Percentiles rank a stretch among this genome's conserved stretches.
These are phyloP conservation scores for Beauveria scarabaeidicola DNA, from an alignment of 2,329 filamentous ascomycete species.

Conservation along the genomic window DNA sequence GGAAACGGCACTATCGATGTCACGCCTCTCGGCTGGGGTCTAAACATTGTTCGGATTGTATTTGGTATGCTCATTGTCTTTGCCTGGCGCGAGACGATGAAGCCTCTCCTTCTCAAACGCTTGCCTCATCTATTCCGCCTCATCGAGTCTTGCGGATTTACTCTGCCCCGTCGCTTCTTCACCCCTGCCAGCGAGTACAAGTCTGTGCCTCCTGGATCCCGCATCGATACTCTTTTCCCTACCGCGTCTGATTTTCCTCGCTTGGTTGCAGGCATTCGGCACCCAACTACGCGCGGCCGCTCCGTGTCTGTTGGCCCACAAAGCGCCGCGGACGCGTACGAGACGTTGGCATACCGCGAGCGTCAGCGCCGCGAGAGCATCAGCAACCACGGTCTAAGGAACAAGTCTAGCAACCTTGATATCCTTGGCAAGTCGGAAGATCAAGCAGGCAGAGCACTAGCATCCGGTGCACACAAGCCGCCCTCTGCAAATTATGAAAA, in stretches of 20 bases:
- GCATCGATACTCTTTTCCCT: slow-evolving; percentile 78
- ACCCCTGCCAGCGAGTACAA: slow-evolving; percentile 84
- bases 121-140: slow-evolving; percentile 83
- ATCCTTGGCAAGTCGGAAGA: slow-evolving; percentile 30
- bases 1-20: slow-evolving; percentile 54
- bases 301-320: slow-evolving; percentile 89
- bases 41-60: slow-evolving; percentile 58
- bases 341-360: slow-evolving; percentile 86
- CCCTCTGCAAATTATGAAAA: slow-evolving; percentile 57
- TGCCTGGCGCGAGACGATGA: slow-evolving; percentile 82
- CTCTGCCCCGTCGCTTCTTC: slow-evolving; percentile 83
- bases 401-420: slow-evolving; percentile 35
- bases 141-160: slow-evolving; percentile 70
- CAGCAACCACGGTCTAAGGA: slow-evolving; percentile 37
- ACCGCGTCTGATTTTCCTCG: slow-evolving; percentile 79
- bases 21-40: slow-evolving; percentile 54
- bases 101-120: slow-evolving; percentile 66
- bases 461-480: slow-evolving; percentile 37
- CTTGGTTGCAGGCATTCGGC: slow-evolving; percentile 72
- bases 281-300: slow-evolving; percentile 60
- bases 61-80: slow-evolving; percentile 80
- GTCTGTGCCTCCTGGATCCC: slow-evolving; percentile 61
- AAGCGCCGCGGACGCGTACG: slow-evolving; percentile 92
- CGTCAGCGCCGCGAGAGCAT: slow-evolving; percentile 47
- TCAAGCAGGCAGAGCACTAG: slow-evolving; percentile 30